A percentile compares a stretch with the other conserved stretches of the same genome.
These are phyloP conservation scores for Sanguinoderma infundibulare DNA, from an alignment of 1,284 basidiomycete species.

Conservation along the genomic window DNA sequence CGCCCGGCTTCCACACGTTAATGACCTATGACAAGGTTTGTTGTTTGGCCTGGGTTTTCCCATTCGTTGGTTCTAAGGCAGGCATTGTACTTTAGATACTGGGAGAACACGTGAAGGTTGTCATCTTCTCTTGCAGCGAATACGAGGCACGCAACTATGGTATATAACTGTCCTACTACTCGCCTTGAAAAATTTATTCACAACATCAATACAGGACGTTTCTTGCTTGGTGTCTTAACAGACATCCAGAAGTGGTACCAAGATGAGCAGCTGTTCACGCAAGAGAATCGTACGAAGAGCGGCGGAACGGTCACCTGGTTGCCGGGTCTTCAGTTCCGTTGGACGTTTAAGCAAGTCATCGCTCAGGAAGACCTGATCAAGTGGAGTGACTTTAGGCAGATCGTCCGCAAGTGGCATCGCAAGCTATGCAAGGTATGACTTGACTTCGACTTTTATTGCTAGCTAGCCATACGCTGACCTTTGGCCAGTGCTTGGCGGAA, in stretches of 20 bases:
- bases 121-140: constrained; percentile 93
- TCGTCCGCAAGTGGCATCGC: constrained; percentile 84
- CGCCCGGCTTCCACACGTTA: constrained; percentile 86
- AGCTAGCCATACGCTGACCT: background rate
- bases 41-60: background rate
- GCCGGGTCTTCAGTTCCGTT: constrained; percentile 67
- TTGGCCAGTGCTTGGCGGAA: constrained; percentile 57
- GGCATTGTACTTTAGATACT: constrained; percentile 61
- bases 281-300: constrained; percentile 68
- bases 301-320: constrained; percentile 67
- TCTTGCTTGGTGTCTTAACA: constrained; percentile 78
- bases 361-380: constrained; percentile 61
- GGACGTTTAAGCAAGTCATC: constrained; percentile 48
- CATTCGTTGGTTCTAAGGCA: background rate
- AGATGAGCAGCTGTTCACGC: constrained; percentile 66
- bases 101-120: constrained; percentile 81
- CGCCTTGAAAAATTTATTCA: too few relatives aligned
- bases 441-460: background rate
- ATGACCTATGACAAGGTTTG: constrained; percentile 85
- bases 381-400: constrained; percentile 73
- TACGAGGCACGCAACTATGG: constrained; percentile 97
- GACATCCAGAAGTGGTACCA: constrained; percentile 82
- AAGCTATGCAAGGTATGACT: constrained; percentile 62
- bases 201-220: constrained; percentile 62
- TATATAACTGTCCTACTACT: constrained; percentile 32